These are phyloP conservation scores for Lepidium didymum DNA, from an alignment of 345 rosid genomes.

Conservation along the genomic window DNA sequence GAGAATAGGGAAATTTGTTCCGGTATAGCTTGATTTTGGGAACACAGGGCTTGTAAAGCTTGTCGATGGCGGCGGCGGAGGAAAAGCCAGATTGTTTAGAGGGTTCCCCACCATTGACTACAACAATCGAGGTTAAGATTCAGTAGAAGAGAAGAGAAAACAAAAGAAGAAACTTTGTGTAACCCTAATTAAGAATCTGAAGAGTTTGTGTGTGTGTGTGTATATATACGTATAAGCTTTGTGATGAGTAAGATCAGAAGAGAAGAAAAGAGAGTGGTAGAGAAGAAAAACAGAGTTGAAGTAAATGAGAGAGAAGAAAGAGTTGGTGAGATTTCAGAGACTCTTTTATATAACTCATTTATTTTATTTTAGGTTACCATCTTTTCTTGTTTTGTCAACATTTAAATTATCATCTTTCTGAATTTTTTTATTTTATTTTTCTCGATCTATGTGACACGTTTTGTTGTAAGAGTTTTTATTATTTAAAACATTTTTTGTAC, in stretches of 20 bases:
- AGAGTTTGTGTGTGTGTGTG: background rate
- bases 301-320: slow-evolving; percentile 16
- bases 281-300: slow-evolving; percentile 16
- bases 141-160: background rate
- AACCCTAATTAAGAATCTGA: background rate
- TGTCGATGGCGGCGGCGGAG: slow-evolving; percentile 1
- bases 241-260: background rate
- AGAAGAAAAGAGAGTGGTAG: slow-evolving; percentile 7
- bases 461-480: slow-evolving; percentile 8
- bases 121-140: background rate
- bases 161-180: background rate
- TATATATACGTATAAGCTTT: slow-evolving; percentile 9
- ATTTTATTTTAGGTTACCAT: slow-evolving; percentile 7
- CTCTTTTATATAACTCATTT: slow-evolving; percentile 16
- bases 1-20: slow-evolving; percentile 47
- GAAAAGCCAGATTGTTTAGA: slow-evolving; percentile 28
- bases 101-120: slow-evolving; percentile 23
- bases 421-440: background rate
- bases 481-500: background rate
- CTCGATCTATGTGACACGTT: slow-evolving; percentile 26
- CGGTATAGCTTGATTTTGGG: slow-evolving; percentile 20
- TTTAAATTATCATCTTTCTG: slow-evolving; percentile 1
- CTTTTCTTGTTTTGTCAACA: background rate
- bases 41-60: slow-evolving; percentile 21
- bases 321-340: slow-evolving; percentile 31